phyloP scores from a whole-genome alignment of 2,329 filamentous ascomycete species.

The Coleophoma crateriformis region DNA sequence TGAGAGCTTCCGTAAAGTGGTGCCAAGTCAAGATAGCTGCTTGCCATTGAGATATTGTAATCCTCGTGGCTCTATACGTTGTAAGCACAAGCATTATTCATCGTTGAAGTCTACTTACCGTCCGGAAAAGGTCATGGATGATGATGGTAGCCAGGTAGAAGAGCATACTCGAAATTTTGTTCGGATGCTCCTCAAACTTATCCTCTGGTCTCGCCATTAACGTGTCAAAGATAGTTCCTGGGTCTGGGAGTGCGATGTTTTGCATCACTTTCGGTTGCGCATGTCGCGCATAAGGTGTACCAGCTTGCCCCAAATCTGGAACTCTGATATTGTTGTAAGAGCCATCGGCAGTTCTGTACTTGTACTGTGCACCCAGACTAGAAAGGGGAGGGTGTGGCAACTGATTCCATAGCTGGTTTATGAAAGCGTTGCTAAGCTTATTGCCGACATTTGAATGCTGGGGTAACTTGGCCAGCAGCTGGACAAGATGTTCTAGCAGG shows the following conservation, averaged over 20 bases:
- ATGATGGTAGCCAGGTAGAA: slow-evolving; percentile 71
- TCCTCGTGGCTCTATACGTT: slow-evolving; percentile 44
- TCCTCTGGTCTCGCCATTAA: slow-evolving; percentile 46
- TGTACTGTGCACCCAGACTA: slow-evolving; percentile 55
- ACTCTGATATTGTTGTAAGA: slow-evolving; percentile 64
- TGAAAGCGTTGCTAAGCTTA: slow-evolving; percentile 58
- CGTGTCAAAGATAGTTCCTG: slow-evolving; percentile 55
- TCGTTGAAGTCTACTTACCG: slow-evolving; percentile 23
- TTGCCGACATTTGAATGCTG: slow-evolving; percentile 20
- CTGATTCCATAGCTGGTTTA: slow-evolving; percentile 65
- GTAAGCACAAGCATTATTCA: slow-evolving; percentile 1
- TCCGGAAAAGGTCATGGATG: slow-evolving; percentile 61
- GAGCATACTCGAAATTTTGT: slow-evolving; percentile 68
- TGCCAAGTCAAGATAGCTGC: slow-evolving; percentile 69
- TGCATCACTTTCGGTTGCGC: slow-evolving; percentile 55
- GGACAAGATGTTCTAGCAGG: slow-evolving; percentile 67
- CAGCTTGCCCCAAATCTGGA: slow-evolving; percentile 62
- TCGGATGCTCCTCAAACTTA: slow-evolving; percentile 58
- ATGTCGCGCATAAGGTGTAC: slow-evolving; percentile 60
- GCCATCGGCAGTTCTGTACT: slow-evolving; percentile 64
- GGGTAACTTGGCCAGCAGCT: slow-evolving; percentile 21
- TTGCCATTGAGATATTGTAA: slow-evolving; percentile 59
- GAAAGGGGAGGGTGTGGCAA: slow-evolving; percentile 68
- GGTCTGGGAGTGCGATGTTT: slow-evolving; percentile 59
- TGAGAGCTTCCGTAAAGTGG: slow-evolving; percentile 65